These are phyloP conservation scores for Westerdykella ornata DNA, from an alignment of 2,329 filamentous ascomycete genomes.

Conservation along the genomic window DNA sequence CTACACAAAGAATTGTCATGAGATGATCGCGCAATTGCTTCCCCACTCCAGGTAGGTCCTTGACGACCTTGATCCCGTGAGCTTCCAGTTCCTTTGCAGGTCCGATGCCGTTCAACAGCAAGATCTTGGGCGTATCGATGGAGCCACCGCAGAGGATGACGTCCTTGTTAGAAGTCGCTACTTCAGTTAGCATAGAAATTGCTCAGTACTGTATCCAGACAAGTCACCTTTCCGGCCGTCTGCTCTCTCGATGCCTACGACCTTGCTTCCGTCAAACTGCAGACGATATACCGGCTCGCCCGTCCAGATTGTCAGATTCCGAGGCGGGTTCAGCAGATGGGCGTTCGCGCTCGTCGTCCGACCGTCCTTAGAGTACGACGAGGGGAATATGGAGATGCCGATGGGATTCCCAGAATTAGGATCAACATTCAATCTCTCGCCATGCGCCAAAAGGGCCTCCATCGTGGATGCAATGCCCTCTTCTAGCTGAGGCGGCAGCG, in stretches of 20 bases:
- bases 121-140: conserved; percentile 35
- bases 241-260: conserved; percentile 23
- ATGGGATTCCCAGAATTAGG: conserved; percentile 36
- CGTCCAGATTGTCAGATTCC: conserved; percentile 51
- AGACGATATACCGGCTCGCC: conserved; percentile 40
- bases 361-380: conserved; percentile 36
- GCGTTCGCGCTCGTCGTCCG: conserved; percentile 30
- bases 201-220: conserved; percentile 18
- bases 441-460: conserved; percentile 51
- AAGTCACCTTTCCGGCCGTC: conserved; percentile 33
- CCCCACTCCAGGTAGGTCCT: conserved; percentile 40
- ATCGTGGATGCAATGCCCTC: conserved; percentile 50
- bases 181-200: not conserved
- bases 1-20: conserved; percentile 43
- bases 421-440: conserved; percentile 53
- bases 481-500: conserved; percentile 49
- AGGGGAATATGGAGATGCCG: conserved; percentile 24
- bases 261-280: conserved; percentile 22
- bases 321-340: conserved; percentile 37
- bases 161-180: conserved; percentile 27
- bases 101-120: conserved; percentile 47
- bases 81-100: conserved; percentile 38
- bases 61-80: conserved; percentile 39
- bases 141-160: conserved; percentile 30
- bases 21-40: conserved; percentile 44